Evolutionary conservation across 768 basidiomycete genomes (phyloP), one percentile per base, ranked within the genome.

Genomic region (Termitomyces sp.): DNA sequence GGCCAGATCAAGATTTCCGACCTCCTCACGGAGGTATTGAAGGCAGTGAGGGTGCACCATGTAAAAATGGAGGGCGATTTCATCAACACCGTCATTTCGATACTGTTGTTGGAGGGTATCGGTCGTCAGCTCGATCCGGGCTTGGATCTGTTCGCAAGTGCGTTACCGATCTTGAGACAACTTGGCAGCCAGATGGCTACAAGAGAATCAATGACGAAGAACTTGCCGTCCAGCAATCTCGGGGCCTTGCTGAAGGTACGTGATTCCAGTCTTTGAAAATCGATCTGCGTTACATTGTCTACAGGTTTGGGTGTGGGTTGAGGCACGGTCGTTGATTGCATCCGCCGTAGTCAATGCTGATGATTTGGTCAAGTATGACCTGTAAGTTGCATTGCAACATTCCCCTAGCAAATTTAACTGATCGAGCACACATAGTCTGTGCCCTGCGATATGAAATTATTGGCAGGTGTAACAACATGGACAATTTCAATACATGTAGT

Each of bases 1-100:
- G 94, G 92, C n/a, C 87, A 93, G 70, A 93, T 99, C 74, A 93
- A 91, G 70, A 97, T 99, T 56, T 88, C 91, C 30, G 95, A 98
- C 70, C 84, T 99, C 60, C 75, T 98, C 32, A 90, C 83, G 4
- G 90, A 96, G 61, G 97, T 98, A 8, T 75, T 99, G 50, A 86
- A 76, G 64, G 84, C 87, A 35, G 95, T 99, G 4, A 78, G 94
- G 58, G 79, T 82, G 63, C 95, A 98, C 70, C 96, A 97, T 68
- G 97, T 98, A 62, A 98, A 93, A 77, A 91, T 99, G 87, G 96
- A 99, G 74, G 94, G 88, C 14, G 97, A 98, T 70, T 99, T 99
- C 68, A 87, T 98, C 68, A 99, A 99, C 72, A 98, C 97, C 0
- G 94, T 99, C 59, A 89, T 99, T 58, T 92, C 91, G 10, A 93